A percentile compares a stretch with the other conserved stretches of the same genome.
Conservation (phyloP, 257 asterid genomes). For the Catharanthus roseus region DNA sequence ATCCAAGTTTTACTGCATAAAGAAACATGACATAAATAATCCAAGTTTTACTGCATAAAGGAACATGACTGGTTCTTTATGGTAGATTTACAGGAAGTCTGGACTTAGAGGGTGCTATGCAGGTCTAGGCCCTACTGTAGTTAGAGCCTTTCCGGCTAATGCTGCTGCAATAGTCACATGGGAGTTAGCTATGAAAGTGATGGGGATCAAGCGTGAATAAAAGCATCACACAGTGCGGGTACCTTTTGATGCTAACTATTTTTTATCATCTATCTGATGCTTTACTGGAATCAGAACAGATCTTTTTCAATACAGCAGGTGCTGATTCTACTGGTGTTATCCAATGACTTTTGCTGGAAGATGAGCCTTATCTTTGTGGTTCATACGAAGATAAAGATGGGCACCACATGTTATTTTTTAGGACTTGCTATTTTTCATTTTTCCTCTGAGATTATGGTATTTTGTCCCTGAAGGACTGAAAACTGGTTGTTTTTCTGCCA, state of each 20-base stretch:
- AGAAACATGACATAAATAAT: no score
- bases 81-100: constrained; percentile 70
- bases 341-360: not conserved
- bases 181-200: constrained; percentile 55
- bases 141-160: constrained; percentile 63
- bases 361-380: not conserved
- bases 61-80: constrained; percentile 24
- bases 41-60: not conserved
- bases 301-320: constrained; percentile 1
- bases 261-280: constrained; percentile 7
- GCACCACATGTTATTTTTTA: not conserved
- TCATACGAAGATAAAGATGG: constrained; percentile 2
- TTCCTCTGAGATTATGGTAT: not conserved
- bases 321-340: constrained; percentile 5
- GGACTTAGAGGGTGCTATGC: constrained; percentile 83
- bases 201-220: constrained; percentile 58
- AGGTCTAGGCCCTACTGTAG: constrained; percentile 79
- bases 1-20: no score
- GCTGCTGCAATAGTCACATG: constrained; percentile 43
- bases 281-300: constrained; percentile 10
- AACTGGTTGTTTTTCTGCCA: not conserved
- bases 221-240: constrained; percentile 13
- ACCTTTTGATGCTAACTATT: constrained; percentile 18
- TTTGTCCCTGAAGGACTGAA: not conserved
- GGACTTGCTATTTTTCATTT: not conserved